Conservation (phyloP, 352 stramenopile species). For the Globisporangium megalacanthum region DNA sequence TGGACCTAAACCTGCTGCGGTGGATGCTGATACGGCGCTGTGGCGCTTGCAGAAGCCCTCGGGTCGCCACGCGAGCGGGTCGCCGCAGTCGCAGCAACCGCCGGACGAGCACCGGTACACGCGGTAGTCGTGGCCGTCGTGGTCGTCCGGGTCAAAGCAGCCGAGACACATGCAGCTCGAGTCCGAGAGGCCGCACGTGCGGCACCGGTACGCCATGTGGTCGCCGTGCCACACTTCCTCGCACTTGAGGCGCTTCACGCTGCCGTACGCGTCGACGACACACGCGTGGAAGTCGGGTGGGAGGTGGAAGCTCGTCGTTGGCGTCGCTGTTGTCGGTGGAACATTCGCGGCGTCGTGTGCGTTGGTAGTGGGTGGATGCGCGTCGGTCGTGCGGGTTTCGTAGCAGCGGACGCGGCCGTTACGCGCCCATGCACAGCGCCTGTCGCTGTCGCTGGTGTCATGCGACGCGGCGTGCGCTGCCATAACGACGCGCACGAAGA, state of each 20-base stretch:
- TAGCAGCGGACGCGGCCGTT: constrained; percentile 35
- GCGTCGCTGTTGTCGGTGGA: not conserved
- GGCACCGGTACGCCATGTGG: constrained; percentile 83
- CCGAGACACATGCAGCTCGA: constrained; percentile 83
- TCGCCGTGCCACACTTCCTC: constrained; percentile 86
- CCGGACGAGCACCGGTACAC: constrained; percentile 79
- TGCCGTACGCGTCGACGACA: constrained; percentile 47
- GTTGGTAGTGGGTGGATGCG: not conserved
- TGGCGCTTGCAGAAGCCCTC: constrained; percentile 80
- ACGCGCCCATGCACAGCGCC: constrained; percentile 19
- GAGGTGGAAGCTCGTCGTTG: constrained; percentile 22
- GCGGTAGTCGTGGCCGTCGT: constrained; percentile 76
- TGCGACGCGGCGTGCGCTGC: constrained; percentile 37
- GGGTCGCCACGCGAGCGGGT: constrained; percentile 70
- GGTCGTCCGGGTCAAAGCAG: constrained; percentile 75
- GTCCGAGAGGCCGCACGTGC: constrained; percentile 78
- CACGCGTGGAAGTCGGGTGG: constrained; percentile 40
- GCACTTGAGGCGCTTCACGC: constrained; percentile 69
- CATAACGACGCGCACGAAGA: constrained; percentile 60
- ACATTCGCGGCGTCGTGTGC: not conserved
- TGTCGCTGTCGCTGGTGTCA: not conserved
- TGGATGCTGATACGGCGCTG: constrained; percentile 9
- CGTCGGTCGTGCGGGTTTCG: not conserved
- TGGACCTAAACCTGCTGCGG: not conserved
- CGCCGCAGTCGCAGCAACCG: constrained; percentile 79